Evolutionary conservation across 2,329 filamentous ascomycete species (phyloP), one percentile per base, ranked within the genome.

Genomic region (Claviceps sp.): DNA sequence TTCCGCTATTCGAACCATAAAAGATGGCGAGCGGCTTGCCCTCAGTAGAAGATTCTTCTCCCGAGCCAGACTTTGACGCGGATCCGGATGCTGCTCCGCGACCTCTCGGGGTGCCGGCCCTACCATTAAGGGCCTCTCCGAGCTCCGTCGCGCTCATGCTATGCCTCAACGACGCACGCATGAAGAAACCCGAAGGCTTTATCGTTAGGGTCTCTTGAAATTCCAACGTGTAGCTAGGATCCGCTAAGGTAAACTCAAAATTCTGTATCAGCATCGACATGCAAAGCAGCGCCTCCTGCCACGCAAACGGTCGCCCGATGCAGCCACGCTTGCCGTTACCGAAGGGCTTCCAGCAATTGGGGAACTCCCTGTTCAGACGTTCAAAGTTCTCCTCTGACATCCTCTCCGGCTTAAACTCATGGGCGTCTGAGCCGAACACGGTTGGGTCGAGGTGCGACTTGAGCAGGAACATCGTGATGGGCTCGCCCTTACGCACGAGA

Each of bases 1-100:
- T 89, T 0, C 85, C 85, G 2, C 79, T 81, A 61, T 88, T 87
- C 18, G 82, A 85, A 2, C 86, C 86, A 60, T 86, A 89, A 44
- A 82, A 76, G 20, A 90, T 76, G n/a, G 76, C 76, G 56, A 90
- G 64, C 0, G 72, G 73, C 53, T 70, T 71, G 22, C 66, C 66
- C 13, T 50, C 46, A 37, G 13, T 42, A 24, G 48, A 36, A 20
- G 18, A 9, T 24, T 16, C 30, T 18, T n/a, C 48, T 3, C 30
- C 38, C 6, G 42, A 43, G 30, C 30, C 30, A 11, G 4, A 4
- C 30, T 34, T 34, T 26, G 56, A 52, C 4, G 26, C 30, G 9
- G 11, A 8, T 8, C 37, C 26, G 2, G 46, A 43, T 26, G 34
- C 42, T 22, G 43, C 37, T 18, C 34, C 41, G 16, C 45, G 52